phyloP scores from a whole-genome alignment of 2,329 filamentous ascomycete genomes.

The Tolypocladium ovalisporum region DNA sequence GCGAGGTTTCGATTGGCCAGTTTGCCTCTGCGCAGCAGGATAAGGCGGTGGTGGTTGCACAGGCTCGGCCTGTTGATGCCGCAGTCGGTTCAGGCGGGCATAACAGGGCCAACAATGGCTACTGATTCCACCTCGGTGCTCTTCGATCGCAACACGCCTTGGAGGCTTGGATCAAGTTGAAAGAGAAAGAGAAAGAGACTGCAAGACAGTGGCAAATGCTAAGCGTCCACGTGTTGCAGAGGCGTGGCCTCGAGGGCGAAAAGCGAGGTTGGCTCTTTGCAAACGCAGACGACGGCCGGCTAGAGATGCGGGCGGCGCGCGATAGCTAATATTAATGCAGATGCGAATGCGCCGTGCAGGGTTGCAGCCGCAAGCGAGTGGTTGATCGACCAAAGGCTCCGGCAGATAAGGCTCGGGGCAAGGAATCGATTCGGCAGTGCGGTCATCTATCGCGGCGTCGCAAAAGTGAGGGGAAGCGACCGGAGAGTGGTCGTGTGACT shows the following conservation, averaged over 20 bases:
- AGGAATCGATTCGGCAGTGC: constrained; percentile 1
- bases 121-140: background rate
- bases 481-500: background rate
- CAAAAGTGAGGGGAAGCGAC: background rate
- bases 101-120: background rate
- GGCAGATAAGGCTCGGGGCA: background rate
- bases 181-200: background rate
- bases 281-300: background rate
- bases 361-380: background rate
- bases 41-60: background rate
- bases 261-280: background rate
- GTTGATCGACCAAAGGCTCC: background rate
- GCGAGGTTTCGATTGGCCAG: constrained; percentile 2
- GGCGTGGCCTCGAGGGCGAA: background rate
- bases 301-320: background rate
- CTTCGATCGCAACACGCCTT: background rate
- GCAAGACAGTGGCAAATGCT: constrained; percentile 2
- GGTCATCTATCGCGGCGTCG: background rate
- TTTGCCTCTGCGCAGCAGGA: background rate
- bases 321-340: background rate
- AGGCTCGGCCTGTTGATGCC: background rate
- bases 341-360: background rate
- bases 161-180: background rate
- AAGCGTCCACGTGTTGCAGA: constrained; percentile 1
- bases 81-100: background rate